Base-by-base conservation (phyloP, 176 grass and related monocot genomes). In the Hordeum marinum region DNA sequence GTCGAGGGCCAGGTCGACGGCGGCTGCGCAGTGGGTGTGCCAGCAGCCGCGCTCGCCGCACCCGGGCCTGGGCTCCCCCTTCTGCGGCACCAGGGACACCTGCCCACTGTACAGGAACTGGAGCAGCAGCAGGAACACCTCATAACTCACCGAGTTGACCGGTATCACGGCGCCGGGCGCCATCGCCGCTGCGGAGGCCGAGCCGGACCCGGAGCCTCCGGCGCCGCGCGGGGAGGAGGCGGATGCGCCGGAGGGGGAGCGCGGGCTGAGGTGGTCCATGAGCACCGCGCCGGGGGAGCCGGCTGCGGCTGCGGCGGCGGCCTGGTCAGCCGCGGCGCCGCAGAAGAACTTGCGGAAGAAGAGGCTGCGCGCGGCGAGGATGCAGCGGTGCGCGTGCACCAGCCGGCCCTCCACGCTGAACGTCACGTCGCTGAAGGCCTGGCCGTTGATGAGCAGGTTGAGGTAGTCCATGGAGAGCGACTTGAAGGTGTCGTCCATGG, bases 341-440 rank as follows among this genome's bases (percentile, higher is more conserved):
- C 97, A 99, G 86, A 99, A 99, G 90, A 92, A 94, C 82, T 94
- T 96, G 76, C 97, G 97, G 60, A 99, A 99, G 90, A 96, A 99
- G 76, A 92, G 94, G 88, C 97, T 99, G 36, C 97, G 88, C 2
- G 97, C 97, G 8, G 97, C 97, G 35, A 99, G 91, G 91, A 99
- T 96, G 94, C 97, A 96, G 75, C 97, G 97, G 86, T 99, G 97
- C 13, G 97, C 97, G 82, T 99, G 97, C 65, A 99, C 97, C 0
- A 94, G 91, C 2, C 97, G 91, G 59, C 97, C 97, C 71, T 99
- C 97, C 4, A 99, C 94, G 81, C 85, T 96, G 94, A 99, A 99
- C 20, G 97, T 90, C 2, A 96, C 97, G 75, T 99, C 97, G 72
- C 97, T 99, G 91, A 99, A 99, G 77, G 97, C 97, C 90, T 96